phyloP scores from a whole-genome alignment of 2,329 filamentous ascomycete genomes.

The Calonectria crousiana region DNA sequence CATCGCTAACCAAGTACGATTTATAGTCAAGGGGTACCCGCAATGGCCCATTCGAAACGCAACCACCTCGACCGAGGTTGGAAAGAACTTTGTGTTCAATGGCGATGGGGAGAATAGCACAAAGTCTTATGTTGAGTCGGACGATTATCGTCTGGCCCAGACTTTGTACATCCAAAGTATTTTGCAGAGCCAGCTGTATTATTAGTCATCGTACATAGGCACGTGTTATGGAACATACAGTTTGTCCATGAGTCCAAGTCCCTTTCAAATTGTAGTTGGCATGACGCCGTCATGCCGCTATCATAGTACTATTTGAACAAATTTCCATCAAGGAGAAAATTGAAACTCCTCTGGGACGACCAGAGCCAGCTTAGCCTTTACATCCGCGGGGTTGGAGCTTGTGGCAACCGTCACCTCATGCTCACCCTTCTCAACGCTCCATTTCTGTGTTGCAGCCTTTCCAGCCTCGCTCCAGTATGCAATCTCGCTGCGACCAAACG shows the following conservation, averaged over 20 bases:
- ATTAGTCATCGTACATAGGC: background rate
- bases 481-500: background rate
- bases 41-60: background rate
- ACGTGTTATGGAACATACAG: background rate
- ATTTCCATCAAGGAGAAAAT: background rate
- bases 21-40: constrained; percentile 1
- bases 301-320: background rate
- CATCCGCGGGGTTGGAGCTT: background rate
- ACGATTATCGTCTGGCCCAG: constrained; percentile 5
- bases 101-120: background rate
- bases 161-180: constrained; percentile 6
- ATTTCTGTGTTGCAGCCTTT: background rate
- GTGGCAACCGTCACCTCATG: background rate
- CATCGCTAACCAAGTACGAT: background rate
- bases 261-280: background rate
- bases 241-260: background rate
- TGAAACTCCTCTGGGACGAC: background rate
- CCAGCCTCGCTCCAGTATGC: constrained; percentile 12
- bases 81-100: constrained; percentile 7
- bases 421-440: background rate
- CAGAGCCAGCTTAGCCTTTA: background rate
- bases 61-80: background rate
- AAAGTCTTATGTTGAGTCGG: background rate
- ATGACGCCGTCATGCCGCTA: background rate
- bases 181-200: constrained; percentile 3